phyloP scores from a whole-genome alignment of 495 filamentous ascomycete species.

The Lophiostoma macrostomum region DNA sequence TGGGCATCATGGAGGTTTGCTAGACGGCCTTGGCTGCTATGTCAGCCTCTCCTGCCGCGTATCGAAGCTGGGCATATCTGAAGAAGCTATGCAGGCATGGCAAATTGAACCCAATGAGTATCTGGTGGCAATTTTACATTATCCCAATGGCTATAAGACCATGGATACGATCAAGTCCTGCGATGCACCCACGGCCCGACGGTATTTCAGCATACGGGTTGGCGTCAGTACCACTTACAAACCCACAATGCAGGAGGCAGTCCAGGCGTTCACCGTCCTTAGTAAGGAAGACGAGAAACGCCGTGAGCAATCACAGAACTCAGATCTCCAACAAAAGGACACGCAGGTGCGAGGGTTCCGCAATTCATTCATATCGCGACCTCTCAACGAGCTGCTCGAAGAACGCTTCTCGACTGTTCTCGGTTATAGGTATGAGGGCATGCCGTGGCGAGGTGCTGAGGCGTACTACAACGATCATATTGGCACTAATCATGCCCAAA shows the following conservation, averaged over 20 bases:
- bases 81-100: constrained; percentile 78
- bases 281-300: constrained; percentile 33
- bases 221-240: constrained; percentile 56
- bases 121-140: constrained; percentile 73
- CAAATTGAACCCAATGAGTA: constrained; percentile 64
- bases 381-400: constrained; percentile 69
- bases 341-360: constrained; percentile 37
- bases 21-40: constrained; percentile 45
- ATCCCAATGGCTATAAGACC: constrained; percentile 54
- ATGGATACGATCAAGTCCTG: constrained; percentile 49
- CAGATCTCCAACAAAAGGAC: constrained; percentile 21
- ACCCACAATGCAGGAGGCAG: constrained; percentile 50
- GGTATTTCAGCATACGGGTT: constrained; percentile 44
- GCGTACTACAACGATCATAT: constrained; percentile 50
- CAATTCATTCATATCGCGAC: constrained; percentile 66
- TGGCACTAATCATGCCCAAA: constrained; percentile 37
- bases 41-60: constrained; percentile 67
- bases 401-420: constrained; percentile 63
- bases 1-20: constrained; percentile 56
- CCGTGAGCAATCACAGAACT: constrained; percentile 20
- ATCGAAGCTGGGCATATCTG: constrained; percentile 68
- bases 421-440: constrained; percentile 52
- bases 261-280: constrained; percentile 48
- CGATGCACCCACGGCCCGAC: constrained; percentile 28
- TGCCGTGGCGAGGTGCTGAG: constrained; percentile 74